phyloP scores from a whole-genome alignment of 2,329 filamentous ascomycete species.

The Colletotrichum brevisporum region DNA sequence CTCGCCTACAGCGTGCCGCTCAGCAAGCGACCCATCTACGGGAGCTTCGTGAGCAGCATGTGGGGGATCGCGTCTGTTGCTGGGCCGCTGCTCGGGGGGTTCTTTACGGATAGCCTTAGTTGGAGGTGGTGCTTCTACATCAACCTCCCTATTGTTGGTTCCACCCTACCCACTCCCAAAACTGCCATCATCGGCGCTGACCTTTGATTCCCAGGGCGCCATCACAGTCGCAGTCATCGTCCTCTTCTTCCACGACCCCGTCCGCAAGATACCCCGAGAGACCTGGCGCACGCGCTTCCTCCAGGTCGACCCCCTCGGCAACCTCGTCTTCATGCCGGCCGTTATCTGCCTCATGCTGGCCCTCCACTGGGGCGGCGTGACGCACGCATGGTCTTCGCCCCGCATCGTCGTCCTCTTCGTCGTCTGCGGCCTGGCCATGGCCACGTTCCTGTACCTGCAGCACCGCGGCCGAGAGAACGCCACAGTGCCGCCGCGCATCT shows the following conservation, averaged over 20 bases:
- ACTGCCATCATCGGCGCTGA: constrained; percentile 19
- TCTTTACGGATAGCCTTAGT: constrained; percentile 52
- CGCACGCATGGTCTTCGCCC: constrained; percentile 64
- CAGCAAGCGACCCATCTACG: constrained; percentile 51
- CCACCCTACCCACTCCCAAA: not conserved
- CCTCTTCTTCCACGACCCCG: constrained; percentile 44
- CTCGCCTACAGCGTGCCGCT: constrained; percentile 56
- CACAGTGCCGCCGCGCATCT: constrained; percentile 59
- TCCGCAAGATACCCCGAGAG: constrained; percentile 1
- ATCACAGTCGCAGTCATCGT: constrained; percentile 51
- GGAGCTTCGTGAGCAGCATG: constrained; percentile 59
- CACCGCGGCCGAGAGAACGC: constrained; percentile 56
- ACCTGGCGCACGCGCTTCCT: constrained; percentile 30
- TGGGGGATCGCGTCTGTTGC: constrained; percentile 60
- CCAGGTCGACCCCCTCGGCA: constrained; percentile 46
- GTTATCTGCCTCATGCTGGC: constrained; percentile 64
- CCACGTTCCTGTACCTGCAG: constrained; percentile 55
- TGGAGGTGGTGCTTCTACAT: constrained; percentile 60
- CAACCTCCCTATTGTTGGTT: constrained; percentile 54
- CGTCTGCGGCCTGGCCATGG: constrained; percentile 57
- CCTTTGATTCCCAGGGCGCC: constrained; percentile 45
- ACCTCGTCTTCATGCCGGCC: constrained; percentile 50
- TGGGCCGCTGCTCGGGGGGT: constrained; percentile 52
- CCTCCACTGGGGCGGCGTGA: constrained; percentile 64
- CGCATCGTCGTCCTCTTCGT: constrained; percentile 66